Base-by-base conservation (phyloP, 768 basidiomycete species). In the Phlebiopsis flavidoalba region DNA sequence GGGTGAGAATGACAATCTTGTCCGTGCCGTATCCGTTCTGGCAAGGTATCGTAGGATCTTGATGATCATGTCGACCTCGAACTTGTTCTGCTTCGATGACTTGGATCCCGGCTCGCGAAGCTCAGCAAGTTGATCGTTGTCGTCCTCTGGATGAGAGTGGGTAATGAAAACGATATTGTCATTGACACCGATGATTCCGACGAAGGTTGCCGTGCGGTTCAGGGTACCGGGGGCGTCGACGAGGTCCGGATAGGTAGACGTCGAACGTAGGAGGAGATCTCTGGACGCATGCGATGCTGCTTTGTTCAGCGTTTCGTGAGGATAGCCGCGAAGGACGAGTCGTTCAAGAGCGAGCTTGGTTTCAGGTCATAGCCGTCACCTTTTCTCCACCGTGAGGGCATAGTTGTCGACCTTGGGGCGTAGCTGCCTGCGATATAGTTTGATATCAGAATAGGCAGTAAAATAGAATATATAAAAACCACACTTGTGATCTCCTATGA, bases 211-310 rank as follows among this genome's bases (percentile, higher is more conserved):
- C 0, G 79, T 79, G 1, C 87, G 80, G 49, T 74, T 75, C 26
- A 70, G 53, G 0, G 88, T 89, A 17, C 61, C 69, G 0, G 76
- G 69, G 0, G 83, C 84, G 60, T 89, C 88, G 0, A 73, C 65
- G 11, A 89, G 80, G 15, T 83, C 83, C 0, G 85, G 85, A 64
- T 90, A 89, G 0, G 87, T 89, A 89, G 75, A 8, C 74, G 66
- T 14, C 88, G 80, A 36, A 89, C 78, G 22, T 88, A 73, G 0
- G 77, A 65, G 6, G 88, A 86, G 12, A 89, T 89, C 63, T 89
- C 86, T 0, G 88, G 88, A 8, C 88, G 78, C 88, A 89, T 89
- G 12, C 88, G 82, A 66, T 89, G 88, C 61, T 89, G 88, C 48
- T 78, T n/a, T 66, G 0, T 64, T 68, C 17, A 89, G 79, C 0